Base-by-base conservation (phyloP, 202 grass and related monocot genomes). In the Eragrostis tef region DNA sequence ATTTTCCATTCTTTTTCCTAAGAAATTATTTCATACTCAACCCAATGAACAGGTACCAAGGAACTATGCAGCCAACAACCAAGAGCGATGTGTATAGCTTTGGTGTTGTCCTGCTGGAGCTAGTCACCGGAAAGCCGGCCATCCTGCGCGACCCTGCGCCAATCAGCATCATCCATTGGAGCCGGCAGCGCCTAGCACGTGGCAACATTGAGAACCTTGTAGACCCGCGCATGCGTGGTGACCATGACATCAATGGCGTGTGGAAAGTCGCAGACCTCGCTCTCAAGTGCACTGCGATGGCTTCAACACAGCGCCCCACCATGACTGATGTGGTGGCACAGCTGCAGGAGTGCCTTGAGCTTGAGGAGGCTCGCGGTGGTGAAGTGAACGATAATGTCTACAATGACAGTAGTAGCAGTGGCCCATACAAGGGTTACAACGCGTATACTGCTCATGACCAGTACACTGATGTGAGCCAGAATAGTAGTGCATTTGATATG, bases 311-410 rank as follows among this genome's bases (percentile, higher is more conserved):
- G 48, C 86, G 86, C 15, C 93, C 93, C 2, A 81, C 83, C 13
- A 97, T 97, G 90, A 48, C 53, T 2, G 84, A 91, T 3, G 71
- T 93, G 1, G 86, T 87, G 65, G 47, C 59, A n/a, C 84, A 89
- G 61, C 63, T 93, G 4, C 78, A 89, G 6, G 88, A 93, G 81
- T 86, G 86, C 75, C 64, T 90, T 17, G 75, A 88, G 42, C 64
- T 93, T 6, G 79, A 93, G 71, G 20, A 63, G 0, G 4, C 12
- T 13, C 24, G 2, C 17, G 25, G 39, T 0, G 61, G 9, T 1
- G 44, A 39, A 1, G 5, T 47, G 5, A 79, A 36, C 19, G 51
- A 29, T 20, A 44, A 1, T 16, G 64, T 34, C 21, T 79, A 79
- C 53, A 51, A 48, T 0, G 36, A 19, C 2, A 65, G 8, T 12